Evolutionary conservation across 1,284 basidiomycete genomes (phyloP), one percentile per base, ranked within the genome.

Genomic region (Termitomyces sp.): DNA sequence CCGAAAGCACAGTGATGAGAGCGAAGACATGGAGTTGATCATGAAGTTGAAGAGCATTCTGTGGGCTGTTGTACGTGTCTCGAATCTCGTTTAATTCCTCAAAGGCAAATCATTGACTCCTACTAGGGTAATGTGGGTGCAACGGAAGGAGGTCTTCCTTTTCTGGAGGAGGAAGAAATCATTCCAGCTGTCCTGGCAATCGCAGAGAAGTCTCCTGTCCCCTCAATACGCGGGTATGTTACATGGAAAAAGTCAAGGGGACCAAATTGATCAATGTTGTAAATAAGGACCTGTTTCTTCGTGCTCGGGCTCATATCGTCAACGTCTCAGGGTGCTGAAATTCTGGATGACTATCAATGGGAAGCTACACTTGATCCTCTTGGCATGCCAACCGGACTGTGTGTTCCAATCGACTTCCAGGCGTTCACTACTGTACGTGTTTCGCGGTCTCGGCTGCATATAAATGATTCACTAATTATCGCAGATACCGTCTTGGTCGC

Each of bases 141-240:
- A 0, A 91, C 91, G 0, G 84, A 88, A 61, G 86, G 91, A 6
- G 97, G 97, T 0, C 76, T 99, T n/a, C 88, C 87, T 1, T 95
- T 99, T 68, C 77, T 99, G 21, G 95, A 98, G 65, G 93, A 94
- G 56, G 93, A 98, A 67, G 93, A 94, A 61, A 86, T 98, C 57
- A 88, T 98, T 43, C 89, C 92, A 15, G 82, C 84, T 8, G 88
- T 99, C 53, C 78, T 98, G 38, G 87, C 94, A 58, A 97, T 98
- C 54, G 94, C 95, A 1, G 90, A 94, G 62, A 82, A 85, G 54
- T 98, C 95, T 2, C 79, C 81, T 1, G 89, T 98, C 52, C 82
- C 97, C 40, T 97, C 95, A 5, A 85, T 99, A 17, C 80, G 94
- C 75, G 97, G 97, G 94, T 96, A 65, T 64, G 89, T 61, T 36